A percentile compares a stretch with the other conserved stretches of the same genome.
Evolutionary conservation across 2,329 filamentous ascomycete genomes (phyloP).

Genomic region (Acarospora socialis): DNA sequence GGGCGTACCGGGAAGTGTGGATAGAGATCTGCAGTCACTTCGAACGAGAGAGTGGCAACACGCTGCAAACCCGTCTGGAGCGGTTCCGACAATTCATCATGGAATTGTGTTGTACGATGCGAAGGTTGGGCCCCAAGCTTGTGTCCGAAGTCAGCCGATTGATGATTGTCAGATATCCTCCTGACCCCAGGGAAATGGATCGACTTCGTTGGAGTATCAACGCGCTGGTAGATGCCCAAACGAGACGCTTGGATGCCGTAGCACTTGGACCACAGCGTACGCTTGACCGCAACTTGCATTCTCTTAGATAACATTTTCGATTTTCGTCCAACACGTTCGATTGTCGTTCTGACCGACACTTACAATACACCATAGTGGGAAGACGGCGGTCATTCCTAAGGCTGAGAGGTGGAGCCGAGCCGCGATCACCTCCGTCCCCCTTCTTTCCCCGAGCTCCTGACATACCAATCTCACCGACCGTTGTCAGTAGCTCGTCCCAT

Average conservation of each 20-base stretch:
- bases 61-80: constrained; percentile 33
- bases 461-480: too few relatives aligned
- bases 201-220: constrained; percentile 18
- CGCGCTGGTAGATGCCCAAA: constrained; percentile 19
- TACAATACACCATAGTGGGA: too few relatives aligned
- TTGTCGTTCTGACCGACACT: too few relatives aligned
- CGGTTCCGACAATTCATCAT: constrained; percentile 37
- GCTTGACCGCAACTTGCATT: too few relatives aligned
- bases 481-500: constrained; percentile 19
- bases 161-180: constrained; percentile 15
- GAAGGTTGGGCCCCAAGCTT: constrained; percentile 1
- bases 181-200: constrained; percentile 17
- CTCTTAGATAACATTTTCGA: too few relatives aligned
- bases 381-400: too few relatives aligned
- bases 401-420: too few relatives aligned
- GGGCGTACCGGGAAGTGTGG: constrained; percentile 37
- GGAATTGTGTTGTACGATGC: constrained; percentile 24
- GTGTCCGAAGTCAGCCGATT: too few relatives aligned
- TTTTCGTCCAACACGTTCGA: too few relatives aligned
- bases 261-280: too few relatives aligned
- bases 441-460: too few relatives aligned
- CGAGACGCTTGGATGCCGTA: constrained; percentile 19
- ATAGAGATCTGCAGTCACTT: constrained; percentile 33
- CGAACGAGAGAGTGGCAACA: constrained; percentile 31
- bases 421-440: constrained; percentile 19